Base-by-base conservation (phyloP, 352 stramenopile species). In the Globisporangium rhizosaccharum region DNA sequence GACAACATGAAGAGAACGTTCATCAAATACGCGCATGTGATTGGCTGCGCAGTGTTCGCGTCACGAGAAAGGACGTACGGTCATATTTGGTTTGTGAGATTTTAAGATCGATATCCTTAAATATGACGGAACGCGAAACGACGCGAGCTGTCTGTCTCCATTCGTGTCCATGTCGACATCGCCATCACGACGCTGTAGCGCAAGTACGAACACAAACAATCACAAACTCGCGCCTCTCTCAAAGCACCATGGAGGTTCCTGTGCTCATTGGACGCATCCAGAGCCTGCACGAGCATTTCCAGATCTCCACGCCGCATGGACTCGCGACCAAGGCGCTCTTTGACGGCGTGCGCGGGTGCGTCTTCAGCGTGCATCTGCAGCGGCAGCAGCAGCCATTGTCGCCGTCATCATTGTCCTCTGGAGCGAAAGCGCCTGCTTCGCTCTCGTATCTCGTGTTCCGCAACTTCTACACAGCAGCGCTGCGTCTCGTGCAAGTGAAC, bases 381-480 rank as follows among this genome's bases (percentile, higher is more conserved):
- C 58, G 52, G 4, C 30, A 46, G 9, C 9, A n/a, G n/a, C n/a
- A n/a, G n/a, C n/a, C n/a, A n/a, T n/a, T n/a, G n/a, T n/a, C n/a
- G 51, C 6, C n/a, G n/a, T 23, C 30, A 45, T 11, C n/a, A 2
- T 0, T 7, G 28, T 30, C 36, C 1, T 7, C 10, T 23, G 51
- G 11, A 45, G 30, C n/a, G 36, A 18, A 53, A 20, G 15, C 49
- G 39, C 17, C 33, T 7, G 28, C 8, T 8, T 54, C 59, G 10
- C 51, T 72, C 18, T 72, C 61, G 57, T 63, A 63, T 39, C 57
- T 87, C 33, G 68, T 77, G 33, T 89, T 89, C 48, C 77, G 76
- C 61, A 91, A 91, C 63, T 89, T 77, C 55, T 91, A 91, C 67
- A 61, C 75, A 1, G 73, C 75, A 9, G 71, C 67, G 7, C 57